phyloP scores from a whole-genome alignment of 768 basidiomycete species.

The Lactifluus hygrophoroides region DNA sequence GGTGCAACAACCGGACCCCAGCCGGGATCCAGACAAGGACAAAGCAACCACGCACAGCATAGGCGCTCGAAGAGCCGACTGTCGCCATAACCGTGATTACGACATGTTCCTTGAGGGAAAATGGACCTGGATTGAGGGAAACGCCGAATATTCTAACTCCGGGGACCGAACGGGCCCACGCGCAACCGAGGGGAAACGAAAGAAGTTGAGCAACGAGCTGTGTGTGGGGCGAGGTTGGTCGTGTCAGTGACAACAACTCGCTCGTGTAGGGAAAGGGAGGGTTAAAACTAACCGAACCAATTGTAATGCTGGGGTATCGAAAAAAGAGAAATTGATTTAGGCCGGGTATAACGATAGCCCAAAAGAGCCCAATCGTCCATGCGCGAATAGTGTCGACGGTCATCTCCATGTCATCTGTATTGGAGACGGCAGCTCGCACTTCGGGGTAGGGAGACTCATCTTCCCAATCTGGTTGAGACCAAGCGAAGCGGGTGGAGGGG shows the following conservation, averaged over 20 bases:
- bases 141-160: slow-evolving; percentile 49
- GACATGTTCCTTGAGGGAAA: slow-evolving; percentile 51
- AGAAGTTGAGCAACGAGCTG: slow-evolving; percentile 64
- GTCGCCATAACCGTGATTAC: slow-evolving; percentile 39
- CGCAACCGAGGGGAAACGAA: slow-evolving; percentile 58
- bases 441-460: slow-evolving; percentile 85
- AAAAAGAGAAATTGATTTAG: slow-evolving; percentile 72
- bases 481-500: too few relatives aligned
- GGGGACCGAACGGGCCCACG: slow-evolving; percentile 47
- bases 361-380: slow-evolving; percentile 65
- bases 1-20: background rate
- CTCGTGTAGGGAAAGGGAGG: background rate
- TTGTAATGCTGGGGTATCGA: background rate
- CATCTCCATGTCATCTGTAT: slow-evolving; percentile 60
- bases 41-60: slow-evolving; percentile 31
- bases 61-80: slow-evolving; percentile 33
- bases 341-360: slow-evolving; percentile 56
- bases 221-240: too few relatives aligned
- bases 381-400: slow-evolving; percentile 56
- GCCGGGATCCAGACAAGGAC: background rate
- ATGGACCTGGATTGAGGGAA: slow-evolving; percentile 65
- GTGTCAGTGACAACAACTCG: background rate
- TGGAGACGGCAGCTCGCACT: slow-evolving; percentile 66
- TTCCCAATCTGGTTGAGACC: slow-evolving; percentile 27
- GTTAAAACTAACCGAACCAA: slow-evolving; percentile 28